A percentile compares a stretch with the other conserved stretches of the same genome.
These are phyloP conservation scores for Porogramme epimiltina DNA, from an alignment of 1,284 basidiomycete genomes.

Conservation along the genomic window DNA sequence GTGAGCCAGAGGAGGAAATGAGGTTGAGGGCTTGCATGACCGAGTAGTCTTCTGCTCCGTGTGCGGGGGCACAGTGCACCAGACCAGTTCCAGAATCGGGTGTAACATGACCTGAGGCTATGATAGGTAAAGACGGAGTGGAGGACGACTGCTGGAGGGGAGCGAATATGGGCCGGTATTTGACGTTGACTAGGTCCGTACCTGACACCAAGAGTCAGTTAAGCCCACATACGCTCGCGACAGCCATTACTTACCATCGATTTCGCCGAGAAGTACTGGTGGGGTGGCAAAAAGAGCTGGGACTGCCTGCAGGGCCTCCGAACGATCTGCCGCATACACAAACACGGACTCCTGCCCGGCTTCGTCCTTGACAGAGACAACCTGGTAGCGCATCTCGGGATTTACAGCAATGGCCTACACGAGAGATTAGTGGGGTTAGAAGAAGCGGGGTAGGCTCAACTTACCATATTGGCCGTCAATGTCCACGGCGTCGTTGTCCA, in stretches of 20 bases:
- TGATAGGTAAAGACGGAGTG: constrained; percentile 40
- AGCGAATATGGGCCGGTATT: constrained; percentile 74
- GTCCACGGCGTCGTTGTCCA: constrained; percentile 99
- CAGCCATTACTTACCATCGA: constrained; percentile 61
- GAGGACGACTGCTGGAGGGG: constrained; percentile 18
- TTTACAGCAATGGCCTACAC: constrained; percentile 85
- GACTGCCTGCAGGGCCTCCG: constrained; percentile 12
- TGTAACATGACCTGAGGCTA: constrained; percentile 77
- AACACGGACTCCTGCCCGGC: constrained; percentile 28
- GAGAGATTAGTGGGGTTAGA: background rate
- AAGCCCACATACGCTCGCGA: too few species aligned
- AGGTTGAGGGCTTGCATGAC: constrained; percentile 60
- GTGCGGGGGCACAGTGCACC: constrained; percentile 95
- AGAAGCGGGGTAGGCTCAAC: too few species aligned
- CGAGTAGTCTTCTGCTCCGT: constrained; percentile 92
- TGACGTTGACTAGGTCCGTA: constrained; percentile 61
- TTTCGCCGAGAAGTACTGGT: constrained; percentile 35
- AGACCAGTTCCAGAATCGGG: constrained; percentile 92
- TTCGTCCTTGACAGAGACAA: constrained; percentile 49
- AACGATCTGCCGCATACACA: constrained; percentile 74
- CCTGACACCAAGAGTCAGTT: constrained; percentile 44
- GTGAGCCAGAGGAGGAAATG: constrained; percentile 36
- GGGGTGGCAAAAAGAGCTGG: constrained; percentile 10
- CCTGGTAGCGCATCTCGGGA: constrained; percentile 69
- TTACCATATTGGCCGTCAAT: constrained; percentile 91